A percentile compares a stretch with the other conserved stretches of the same genome.
Conservation (phyloP, 2,329 filamentous ascomycete species). For the Aspergillus hortae region DNA sequence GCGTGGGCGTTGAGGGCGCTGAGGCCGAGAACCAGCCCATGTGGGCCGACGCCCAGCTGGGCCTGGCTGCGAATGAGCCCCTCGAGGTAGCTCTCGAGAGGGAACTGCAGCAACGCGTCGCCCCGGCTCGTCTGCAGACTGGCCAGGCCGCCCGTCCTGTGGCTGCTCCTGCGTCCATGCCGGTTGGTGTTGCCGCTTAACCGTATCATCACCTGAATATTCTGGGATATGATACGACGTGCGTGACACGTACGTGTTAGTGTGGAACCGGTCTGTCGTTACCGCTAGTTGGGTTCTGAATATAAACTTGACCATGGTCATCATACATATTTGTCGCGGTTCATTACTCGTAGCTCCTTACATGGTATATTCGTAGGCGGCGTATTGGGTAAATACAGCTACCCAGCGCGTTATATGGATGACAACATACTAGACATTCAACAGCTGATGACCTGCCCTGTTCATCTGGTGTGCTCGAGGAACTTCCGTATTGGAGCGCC, state of each 20-base stretch:
- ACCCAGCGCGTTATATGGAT: too few relatives aligned
- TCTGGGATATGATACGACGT: neutral
- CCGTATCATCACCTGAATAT: conserved; percentile 1
- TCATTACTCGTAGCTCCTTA: too few relatives aligned
- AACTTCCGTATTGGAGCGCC: too few relatives aligned
- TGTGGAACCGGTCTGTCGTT: conserved; percentile 13
- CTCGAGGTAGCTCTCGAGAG: conserved; percentile 56
- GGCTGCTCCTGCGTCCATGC: conserved; percentile 17
- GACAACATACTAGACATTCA: too few relatives aligned
- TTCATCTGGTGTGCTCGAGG: too few relatives aligned
- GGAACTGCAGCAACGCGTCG: conserved; percentile 26
- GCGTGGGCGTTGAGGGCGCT: conserved; percentile 72
- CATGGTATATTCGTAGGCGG: too few relatives aligned
- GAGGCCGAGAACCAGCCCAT: conserved; percentile 64
- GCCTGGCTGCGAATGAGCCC: conserved; percentile 58
- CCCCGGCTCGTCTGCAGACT: conserved; percentile 21
- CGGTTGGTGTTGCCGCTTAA: conserved; percentile 30
- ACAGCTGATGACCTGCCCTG: too few relatives aligned
- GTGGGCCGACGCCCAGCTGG: conserved; percentile 88
- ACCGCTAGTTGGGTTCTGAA: conserved; percentile 10
- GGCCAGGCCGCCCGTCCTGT: conserved; percentile 17
- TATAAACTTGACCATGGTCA: neutral
- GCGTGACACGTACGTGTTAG: neutral
- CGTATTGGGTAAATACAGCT: too few relatives aligned
- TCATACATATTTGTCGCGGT: neutral